Evolutionary conservation across 2,329 filamentous ascomycete genomes (phyloP), one percentile per base, ranked within the genome.

Genomic region (Chaetomium sp.): DNA sequence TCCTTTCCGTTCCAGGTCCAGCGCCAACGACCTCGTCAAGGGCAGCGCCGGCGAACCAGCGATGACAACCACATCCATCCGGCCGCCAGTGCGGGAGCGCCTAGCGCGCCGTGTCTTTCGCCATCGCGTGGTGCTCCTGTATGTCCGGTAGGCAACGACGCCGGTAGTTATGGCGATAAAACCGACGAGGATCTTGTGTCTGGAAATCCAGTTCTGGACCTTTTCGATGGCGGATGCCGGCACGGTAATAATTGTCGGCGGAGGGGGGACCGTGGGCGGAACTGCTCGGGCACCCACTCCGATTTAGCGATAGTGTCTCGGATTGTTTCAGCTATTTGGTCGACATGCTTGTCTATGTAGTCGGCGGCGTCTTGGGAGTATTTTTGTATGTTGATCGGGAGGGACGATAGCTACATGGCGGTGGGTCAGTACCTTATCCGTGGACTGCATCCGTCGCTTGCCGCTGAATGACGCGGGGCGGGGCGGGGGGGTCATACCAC

Each of bases 1-100:
- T 4, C 95, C 95, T 69, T 93, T 87, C 65, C 93, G 84, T 78
- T 98, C 95, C 70, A 99, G 82, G 74, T 99, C 95, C 56, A 93
- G 79, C 2, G 92, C 88, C 61, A 98, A 81, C 12, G 92, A 92
- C 72, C 89, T 90, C 7, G 92, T 94, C 73, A 97, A 83, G 19
- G 93, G 90, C 72, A 96, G 88, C 57, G 89, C 87, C 2, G 92
- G 90, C 23, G 92, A 93, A n/a, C 94, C 94, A 25, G 93, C 93
- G 67, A 98, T 85, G 31, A 98, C 90, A 75, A 87, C 81, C 5
- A 98, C 94, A 77, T 99, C 95, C 68, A 89, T 87, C 60, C 95
- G 85, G 4, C 91, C 92, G 27, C 95, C 95, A 78, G 92, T 96
- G 57, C 85, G 83, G 3, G 92, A 91, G 62, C 90, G 87, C 78